Evolutionary conservation across 495 filamentous ascomycete genomes (phyloP).

Genomic region (Penicillium samsonianum): DNA sequence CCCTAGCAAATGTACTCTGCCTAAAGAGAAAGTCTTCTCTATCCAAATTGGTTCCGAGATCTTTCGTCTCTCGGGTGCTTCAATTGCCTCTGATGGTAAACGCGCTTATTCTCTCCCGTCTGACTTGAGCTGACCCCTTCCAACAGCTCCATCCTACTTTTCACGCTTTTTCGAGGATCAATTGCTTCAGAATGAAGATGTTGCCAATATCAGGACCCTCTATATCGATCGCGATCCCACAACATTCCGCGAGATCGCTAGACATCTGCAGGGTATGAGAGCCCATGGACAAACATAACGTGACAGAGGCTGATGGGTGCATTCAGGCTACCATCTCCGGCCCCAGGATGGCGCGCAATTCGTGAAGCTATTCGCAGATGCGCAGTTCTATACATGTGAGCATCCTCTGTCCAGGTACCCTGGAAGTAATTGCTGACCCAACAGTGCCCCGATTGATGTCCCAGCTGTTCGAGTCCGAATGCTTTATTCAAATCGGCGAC

Average conservation of each 20-base stretch:
- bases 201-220: constrained; percentile 64
- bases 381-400: constrained; percentile 89
- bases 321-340: constrained; percentile 76
- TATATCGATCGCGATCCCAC: constrained; percentile 95
- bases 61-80: constrained; percentile 92
- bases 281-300: not conserved
- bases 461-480: constrained; percentile 91
- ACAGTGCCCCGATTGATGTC: constrained; percentile 84
- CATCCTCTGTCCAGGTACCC: not conserved
- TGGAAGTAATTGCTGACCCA: constrained; percentile 10
- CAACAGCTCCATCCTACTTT: constrained; percentile 94
- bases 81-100: constrained; percentile 88
- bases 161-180: constrained; percentile 92
- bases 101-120: not conserved
- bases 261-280: constrained; percentile 79
- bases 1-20: constrained; percentile 31
- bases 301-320: constrained; percentile 9
- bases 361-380: constrained; percentile 90
- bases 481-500: constrained; percentile 86
- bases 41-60: constrained; percentile 93
- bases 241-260: constrained; percentile 85
- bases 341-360: constrained; percentile 84
- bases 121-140: constrained; percentile 25
- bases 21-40: constrained; percentile 74
- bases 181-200: constrained; percentile 58